Percentiles rank a stretch among this genome's conserved stretches.
Evolutionary conservation across 352 stramenopile species (phyloP).

Genomic region (Chrysophaeum taylorii): DNA sequence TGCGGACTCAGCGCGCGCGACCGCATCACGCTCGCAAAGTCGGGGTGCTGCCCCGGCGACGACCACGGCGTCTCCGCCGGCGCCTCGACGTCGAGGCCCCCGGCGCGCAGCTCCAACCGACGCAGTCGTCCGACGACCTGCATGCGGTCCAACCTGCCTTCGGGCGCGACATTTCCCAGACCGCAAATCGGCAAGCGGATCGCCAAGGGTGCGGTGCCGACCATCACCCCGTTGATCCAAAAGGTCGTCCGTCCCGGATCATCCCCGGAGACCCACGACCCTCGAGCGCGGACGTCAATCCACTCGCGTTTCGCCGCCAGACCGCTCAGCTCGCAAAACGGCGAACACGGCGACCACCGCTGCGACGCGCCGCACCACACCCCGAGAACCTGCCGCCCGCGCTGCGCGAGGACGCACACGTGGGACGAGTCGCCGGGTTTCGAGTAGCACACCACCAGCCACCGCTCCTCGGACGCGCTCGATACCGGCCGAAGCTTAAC

Average conservation of each 20-base stretch:
- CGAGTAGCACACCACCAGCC: background rate
- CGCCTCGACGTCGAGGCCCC: no score
- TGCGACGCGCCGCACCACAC: background rate
- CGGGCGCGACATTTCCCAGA: background rate
- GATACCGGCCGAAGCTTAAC: no score
- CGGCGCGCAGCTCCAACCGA: background rate
- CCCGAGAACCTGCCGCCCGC: background rate
- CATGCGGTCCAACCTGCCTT: background rate
- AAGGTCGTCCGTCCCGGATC: background rate
- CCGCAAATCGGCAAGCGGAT: background rate
- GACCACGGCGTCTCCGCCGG: background rate
- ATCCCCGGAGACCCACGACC: background rate
- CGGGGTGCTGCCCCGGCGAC: background rate
- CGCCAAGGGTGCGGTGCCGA: background rate
- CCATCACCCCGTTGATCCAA: background rate
- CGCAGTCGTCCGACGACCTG: background rate
- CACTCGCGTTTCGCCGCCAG: background rate
- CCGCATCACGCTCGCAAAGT: background rate
- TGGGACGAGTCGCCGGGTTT: background rate
- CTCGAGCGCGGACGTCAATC: background rate
- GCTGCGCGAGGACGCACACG: background rate
- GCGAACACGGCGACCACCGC: background rate
- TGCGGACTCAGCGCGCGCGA: background rate
- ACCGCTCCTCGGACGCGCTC: no score
- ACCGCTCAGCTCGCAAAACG: background rate